Percentiles rank a stretch among this genome's conserved stretches.
Conservation (phyloP, 371 early-diverging fungal species). For the Aphelidium insulamus region DNA sequence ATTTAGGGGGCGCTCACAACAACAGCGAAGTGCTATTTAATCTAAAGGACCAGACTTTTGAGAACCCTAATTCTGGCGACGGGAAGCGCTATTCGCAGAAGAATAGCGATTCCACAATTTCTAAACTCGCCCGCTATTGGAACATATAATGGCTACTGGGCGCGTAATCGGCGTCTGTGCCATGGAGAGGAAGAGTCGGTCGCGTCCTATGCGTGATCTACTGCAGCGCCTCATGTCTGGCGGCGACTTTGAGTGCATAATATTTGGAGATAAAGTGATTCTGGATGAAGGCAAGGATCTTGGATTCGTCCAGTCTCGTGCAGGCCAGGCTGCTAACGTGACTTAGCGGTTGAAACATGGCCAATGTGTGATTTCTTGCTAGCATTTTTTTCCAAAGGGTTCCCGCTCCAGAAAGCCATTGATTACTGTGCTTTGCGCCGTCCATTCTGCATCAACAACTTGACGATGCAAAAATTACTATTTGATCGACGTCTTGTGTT, state of each 20-base stretch:
- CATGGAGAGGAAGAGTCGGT: constrained; percentile 80
- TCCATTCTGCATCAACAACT: constrained; percentile 78
- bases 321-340: constrained; percentile 1
- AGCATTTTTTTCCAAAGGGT: constrained; percentile 85
- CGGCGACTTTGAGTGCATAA: constrained; percentile 61
- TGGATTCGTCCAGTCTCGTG: background rate
- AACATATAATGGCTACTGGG: too few species aligned
- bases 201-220: constrained; percentile 90
- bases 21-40: too few species aligned
- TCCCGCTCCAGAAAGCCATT: constrained; percentile 85
- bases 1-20: too few species aligned
- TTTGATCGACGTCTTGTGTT: constrained; percentile 82
- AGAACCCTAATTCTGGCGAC: too few species aligned
- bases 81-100: too few species aligned
- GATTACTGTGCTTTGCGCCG: constrained; percentile 57
- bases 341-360: constrained; percentile 61
- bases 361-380: constrained; percentile 91
- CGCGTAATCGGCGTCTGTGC: constrained; percentile 67
- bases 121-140: too few species aligned
- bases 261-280: constrained; percentile 91
- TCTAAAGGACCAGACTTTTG: too few species aligned
- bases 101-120: too few species aligned
- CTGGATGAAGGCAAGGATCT: constrained; percentile 54
- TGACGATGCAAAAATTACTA: constrained; percentile 69
- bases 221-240: constrained; percentile 48